Conservation (phyloP, 2,329 filamentous ascomycete species). For the Sarocladium brachiariae region DNA sequence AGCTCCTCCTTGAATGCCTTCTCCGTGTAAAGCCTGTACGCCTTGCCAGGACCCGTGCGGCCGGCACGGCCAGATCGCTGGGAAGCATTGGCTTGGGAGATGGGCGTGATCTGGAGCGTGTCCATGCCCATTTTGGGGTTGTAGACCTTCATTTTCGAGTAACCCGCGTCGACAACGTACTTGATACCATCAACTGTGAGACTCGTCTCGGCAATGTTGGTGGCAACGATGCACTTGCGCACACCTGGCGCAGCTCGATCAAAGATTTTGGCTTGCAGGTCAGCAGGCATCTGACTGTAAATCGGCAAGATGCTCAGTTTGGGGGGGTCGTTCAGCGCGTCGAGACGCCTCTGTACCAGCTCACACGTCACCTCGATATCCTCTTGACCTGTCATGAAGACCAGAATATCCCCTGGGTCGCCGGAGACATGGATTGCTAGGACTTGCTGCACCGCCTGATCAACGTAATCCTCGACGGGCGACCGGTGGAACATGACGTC, state of each 20-base stretch:
- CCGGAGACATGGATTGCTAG: slow-evolving; percentile 95
- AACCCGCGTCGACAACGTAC: slow-evolving; percentile 95
- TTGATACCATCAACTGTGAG: slow-evolving; percentile 98
- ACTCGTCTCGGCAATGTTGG: slow-evolving; percentile 97
- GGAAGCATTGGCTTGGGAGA: slow-evolving; percentile 91
- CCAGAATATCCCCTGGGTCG: slow-evolving; percentile 84
- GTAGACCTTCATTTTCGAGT: slow-evolving; percentile 97
- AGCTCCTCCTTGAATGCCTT: slow-evolving; percentile 92
- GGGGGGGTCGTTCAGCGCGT: slow-evolving; percentile 86
- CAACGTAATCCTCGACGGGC: slow-evolving; percentile 95
- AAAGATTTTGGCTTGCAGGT: slow-evolving; percentile 96
- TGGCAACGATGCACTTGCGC: slow-evolving; percentile 95
- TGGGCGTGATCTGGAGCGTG: slow-evolving; percentile 92
- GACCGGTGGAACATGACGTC: slow-evolving; percentile 94
- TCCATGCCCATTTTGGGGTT: slow-evolving; percentile 99
- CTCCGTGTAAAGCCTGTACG: slow-evolving; percentile 90
- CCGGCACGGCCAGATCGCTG: slow-evolving; percentile 92
- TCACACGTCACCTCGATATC: slow-evolving; percentile 98
- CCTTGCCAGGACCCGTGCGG: slow-evolving; percentile 89
- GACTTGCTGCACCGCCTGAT: slow-evolving; percentile 92
- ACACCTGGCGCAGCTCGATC: slow-evolving; percentile 85
- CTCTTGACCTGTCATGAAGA: slow-evolving; percentile 99
- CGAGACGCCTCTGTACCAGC: slow-evolving; percentile 77
- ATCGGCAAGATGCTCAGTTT: slow-evolving; percentile 93
- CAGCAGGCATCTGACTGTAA: slow-evolving; percentile 99